These are phyloP conservation scores for Curvularia hawaiiensis DNA, from an alignment of 2,329 filamentous ascomycete species.

Conservation along the genomic window DNA sequence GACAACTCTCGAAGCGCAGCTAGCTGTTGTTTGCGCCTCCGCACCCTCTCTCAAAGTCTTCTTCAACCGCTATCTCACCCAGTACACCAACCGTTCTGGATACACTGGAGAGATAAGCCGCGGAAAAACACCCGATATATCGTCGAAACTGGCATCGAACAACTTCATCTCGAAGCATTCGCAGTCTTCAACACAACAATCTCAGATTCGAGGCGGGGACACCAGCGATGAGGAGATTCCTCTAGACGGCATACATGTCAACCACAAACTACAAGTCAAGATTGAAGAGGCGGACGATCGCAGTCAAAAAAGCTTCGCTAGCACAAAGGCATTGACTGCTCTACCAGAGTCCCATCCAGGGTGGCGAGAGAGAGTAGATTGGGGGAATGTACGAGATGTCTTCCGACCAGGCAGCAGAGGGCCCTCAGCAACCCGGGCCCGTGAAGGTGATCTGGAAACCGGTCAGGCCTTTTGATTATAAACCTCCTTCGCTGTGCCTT, in stretches of 20 bases:
- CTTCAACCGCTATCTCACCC: slow-evolving; percentile 49
- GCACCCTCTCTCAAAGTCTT: slow-evolving; percentile 52
- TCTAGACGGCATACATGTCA: slow-evolving; percentile 29
- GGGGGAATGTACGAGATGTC: slow-evolving; percentile 25
- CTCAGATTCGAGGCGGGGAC: slow-evolving; percentile 1
- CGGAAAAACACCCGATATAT: background rate
- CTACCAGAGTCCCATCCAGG: slow-evolving; percentile 15
- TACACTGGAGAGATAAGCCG: slow-evolving; percentile 14
- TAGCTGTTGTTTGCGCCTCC: slow-evolving; percentile 51
- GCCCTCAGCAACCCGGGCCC: slow-evolving; percentile 2
- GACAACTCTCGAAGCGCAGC: slow-evolving; percentile 49
- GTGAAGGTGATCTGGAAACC: slow-evolving; percentile 15
- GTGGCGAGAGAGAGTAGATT: slow-evolving; percentile 13
- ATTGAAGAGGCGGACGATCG: slow-evolving; percentile 28
- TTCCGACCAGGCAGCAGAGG: slow-evolving; percentile 18
- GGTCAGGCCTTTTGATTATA: background rate
- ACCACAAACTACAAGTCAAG: slow-evolving; percentile 25
- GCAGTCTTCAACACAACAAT: background rate
- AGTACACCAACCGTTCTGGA: slow-evolving; percentile 16
- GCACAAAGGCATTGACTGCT: slow-evolving; percentile 27
- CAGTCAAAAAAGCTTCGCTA: slow-evolving; percentile 26
- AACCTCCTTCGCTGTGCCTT: background rate
- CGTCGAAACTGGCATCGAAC: background rate
- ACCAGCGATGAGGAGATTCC: slow-evolving; percentile 20
- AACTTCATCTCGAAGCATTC: background rate